Evolutionary conservation across 1,139 yeast species (phyloP), one percentile per base, ranked within the genome.

Genomic region (Yamadazyma dendronema): DNA sequence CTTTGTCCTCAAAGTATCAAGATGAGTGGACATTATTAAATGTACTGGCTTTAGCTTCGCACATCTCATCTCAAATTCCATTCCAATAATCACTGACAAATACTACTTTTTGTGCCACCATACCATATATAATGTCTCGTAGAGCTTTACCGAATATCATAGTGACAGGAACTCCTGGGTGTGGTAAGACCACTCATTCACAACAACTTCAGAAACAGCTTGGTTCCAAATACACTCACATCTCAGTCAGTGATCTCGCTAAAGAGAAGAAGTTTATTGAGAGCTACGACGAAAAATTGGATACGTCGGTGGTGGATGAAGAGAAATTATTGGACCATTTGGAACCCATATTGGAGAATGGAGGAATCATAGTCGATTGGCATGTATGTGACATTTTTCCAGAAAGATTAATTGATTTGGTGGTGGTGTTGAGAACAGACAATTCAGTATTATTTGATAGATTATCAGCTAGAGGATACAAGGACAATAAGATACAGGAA

Each of bases 371-470:
- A 17, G 73, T 92, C 16, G 99, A 92, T 62, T 94, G 98, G 98
- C 99, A 92, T 58, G 92, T 92, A 36, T 89, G 96, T 61, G 98
- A 92, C 52, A 76, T 88, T 15, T 92, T 92, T 56, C 98, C 98
- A 0, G 97, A 89, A 57, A 69, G 95, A 48, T 74, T 89, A 56
- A 85, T 94, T 35, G 99, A 92, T 58, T 72, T 92, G 42, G 97
- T 92, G 7, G 85, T 89, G 29, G 98, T 94, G 1, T 71, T 92
- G 37, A 71, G 94, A 47, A 81, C 95, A 21, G 84, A 85, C 49
- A 88, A 86, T 52, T 67, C 81, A 4, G 58, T 71, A 1, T 72
- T 94, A 28, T 84, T 74, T 57, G 96, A 88, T 43, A 71, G 99
- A 49, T 70, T 92, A 49, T 69, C 72, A 47, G 76, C 77, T 44